Evolutionary conservation across 2,329 filamentous ascomycete genomes (phyloP).

Genomic region (Knoxdaviesia capensis): DNA sequence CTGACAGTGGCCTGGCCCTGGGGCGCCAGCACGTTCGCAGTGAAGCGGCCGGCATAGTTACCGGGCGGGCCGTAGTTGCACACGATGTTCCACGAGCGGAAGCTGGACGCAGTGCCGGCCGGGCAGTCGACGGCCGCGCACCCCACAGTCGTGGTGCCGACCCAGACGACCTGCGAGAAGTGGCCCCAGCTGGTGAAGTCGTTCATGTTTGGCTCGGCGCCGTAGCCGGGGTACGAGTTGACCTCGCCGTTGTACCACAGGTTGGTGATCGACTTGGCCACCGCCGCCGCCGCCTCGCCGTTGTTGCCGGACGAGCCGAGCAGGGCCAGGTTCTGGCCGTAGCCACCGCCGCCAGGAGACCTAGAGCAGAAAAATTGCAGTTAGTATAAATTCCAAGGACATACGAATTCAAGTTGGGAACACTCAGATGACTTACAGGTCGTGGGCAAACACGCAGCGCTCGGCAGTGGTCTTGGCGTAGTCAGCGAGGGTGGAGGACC

Average conservation of each 20-base stretch:
- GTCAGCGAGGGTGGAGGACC: constrained; percentile 40
- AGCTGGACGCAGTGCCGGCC: constrained; percentile 19
- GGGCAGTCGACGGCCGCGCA: constrained; percentile 53
- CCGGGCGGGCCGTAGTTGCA: constrained; percentile 71
- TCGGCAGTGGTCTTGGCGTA: constrained; percentile 45
- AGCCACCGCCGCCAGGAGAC: constrained; percentile 37
- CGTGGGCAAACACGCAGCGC: constrained; percentile 53
- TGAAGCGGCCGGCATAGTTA: constrained; percentile 31
- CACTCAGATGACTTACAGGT: constrained; percentile 36
- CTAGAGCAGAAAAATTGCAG: constrained; percentile 18
- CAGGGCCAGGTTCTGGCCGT: constrained; percentile 86
- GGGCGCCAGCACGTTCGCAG: constrained; percentile 25
- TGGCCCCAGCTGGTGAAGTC: constrained; percentile 46
- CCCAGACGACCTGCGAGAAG: constrained; percentile 23
- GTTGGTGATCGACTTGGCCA: constrained; percentile 52
- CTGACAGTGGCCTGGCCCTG: constrained; percentile 7
- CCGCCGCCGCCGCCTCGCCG: constrained; percentile 18
- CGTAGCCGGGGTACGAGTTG: constrained; percentile 36
- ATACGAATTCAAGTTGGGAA: neutral
- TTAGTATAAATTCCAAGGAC: constrained; percentile 2
- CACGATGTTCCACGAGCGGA: constrained; percentile 55
- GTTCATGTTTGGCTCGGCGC: constrained; percentile 34
- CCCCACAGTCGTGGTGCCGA: constrained; percentile 16
- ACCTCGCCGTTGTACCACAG: constrained; percentile 81
- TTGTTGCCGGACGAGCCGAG: constrained; percentile 22